Evolutionary conservation across 768 basidiomycete species (phyloP), one percentile per base, ranked within the genome.

Genomic region (Rhodotorula toruloides): DNA sequence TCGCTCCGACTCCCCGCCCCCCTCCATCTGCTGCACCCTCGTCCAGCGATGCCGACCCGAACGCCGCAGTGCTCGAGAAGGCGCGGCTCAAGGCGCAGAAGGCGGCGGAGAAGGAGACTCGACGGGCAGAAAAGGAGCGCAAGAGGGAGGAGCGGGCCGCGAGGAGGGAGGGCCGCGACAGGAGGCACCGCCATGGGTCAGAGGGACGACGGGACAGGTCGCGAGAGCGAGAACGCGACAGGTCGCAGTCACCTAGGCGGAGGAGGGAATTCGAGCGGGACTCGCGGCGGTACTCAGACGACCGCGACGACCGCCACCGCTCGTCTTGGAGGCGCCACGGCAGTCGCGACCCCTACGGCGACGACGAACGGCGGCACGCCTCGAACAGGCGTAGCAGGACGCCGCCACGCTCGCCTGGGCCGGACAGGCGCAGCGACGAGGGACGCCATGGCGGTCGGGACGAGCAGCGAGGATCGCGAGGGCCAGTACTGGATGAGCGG

Each of bases 1-100:
- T 88, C 76, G 86, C 61, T 19, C 70, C 65, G 84, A 48, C 84
- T n/a, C 63, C 49, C 1, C 58, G 63, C 17, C 42, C 56, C 13
- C 58, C 57, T 31, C 48, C n/a, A 1, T 42, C 29, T 29, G 32
- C 61, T 34, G 61, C 71, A 19, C 65, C 59, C 40, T 47, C 49
- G 52, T 34, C 58, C 43, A 69, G 73, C 34, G 34, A 16, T 5
- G 16, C 3, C 52, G 65, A 71, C 58, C n/a, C 62, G 21, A 67
- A 71, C 50, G 72, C 57, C 27, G 71, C 74, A 25, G 60, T 72
- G 27, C 70, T 72, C n/a, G 69, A 67, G 29, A 76, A 77, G 36
- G 78, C 77, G 48, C 74, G 74, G 13, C 72, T 31, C 43, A 72
- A 66, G 66, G 73, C 74, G 61, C 79, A 72, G 68, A 46, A 53